Base-by-base conservation (phyloP, 805 yeast genomes). In the Yarrowia divulgata region DNA sequence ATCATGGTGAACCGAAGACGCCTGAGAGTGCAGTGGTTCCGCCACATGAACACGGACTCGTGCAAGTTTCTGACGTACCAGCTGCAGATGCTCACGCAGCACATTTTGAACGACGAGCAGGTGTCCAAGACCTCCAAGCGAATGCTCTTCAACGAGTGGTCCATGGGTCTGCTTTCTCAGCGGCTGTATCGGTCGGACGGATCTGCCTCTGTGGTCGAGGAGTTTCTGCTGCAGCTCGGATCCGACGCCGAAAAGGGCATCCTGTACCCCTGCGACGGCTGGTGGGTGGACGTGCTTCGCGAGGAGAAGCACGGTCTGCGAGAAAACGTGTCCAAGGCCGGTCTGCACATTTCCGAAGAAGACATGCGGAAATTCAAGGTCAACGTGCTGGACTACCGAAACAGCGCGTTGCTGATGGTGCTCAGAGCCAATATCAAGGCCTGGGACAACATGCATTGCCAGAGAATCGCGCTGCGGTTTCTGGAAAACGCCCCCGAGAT, bases 121-220 rank as follows among this genome's bases (percentile, higher is more conserved):
- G 89, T 87, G 75, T 86, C 86, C 72, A 88, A 87, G 74, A 81
- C 88, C 70, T 85, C 92, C 0, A 93, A 93, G 76, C 85, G 91
- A 71, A 86, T 87, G 70, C 84, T 93, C 16, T 84, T 94, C 74
- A 91, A 91, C 73, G 98, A 93, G 75, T 85, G 90, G 82, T 85
- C 88, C 29, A 75, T 92, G 70, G 82, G 83, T 35, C 87, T 87
- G 68, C 72, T 91, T 39, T 84, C 86, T 42, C 81, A 84, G 3
- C 76, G 91, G 3, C 87, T 83, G 63, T 80, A 81, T 48, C 76
- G 81, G n/a, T 34, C 74, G 0, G 77, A 80, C 45, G 74, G 77
- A 13, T 78, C n/a, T 62, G 75, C 63, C 1, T 70, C 63, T 0
- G 42, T 60, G 3, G 68, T 87, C 14, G 79, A 80, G 12, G 76